Conservation (phyloP, 257 asterid genomes). For the Petunia secreta region DNA sequence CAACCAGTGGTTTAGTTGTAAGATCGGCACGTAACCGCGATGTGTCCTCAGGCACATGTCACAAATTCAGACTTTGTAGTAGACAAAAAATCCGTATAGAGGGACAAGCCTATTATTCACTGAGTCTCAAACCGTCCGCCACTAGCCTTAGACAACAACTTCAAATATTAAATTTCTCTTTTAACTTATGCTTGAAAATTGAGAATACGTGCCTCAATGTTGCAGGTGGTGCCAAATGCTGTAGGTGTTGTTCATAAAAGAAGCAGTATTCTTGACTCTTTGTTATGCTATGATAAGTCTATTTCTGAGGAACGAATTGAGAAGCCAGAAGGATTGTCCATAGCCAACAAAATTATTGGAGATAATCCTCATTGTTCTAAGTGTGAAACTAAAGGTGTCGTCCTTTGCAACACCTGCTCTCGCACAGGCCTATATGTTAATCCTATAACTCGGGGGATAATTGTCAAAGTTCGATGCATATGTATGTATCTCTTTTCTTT, state of each 20-base stretch:
- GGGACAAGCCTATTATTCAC: no score
- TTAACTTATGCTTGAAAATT: not conserved
- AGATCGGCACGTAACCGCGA: no score
- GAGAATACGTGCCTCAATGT: not conserved
- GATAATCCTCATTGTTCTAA: conserved; percentile 56
- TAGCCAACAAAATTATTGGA: conserved; percentile 61
- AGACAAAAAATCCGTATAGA: no score
- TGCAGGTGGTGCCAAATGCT: conserved; percentile 55
- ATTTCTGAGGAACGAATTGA: conserved; percentile 84
- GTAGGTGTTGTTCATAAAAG: conserved; percentile 47
- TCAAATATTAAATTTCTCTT: no score
- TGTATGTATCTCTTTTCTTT: conserved; percentile 46
- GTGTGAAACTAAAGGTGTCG: conserved; percentile 83
- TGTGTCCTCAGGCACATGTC: no score
- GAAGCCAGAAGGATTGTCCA: conserved; percentile 66
- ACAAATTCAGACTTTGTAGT: no score
- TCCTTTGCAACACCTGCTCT: conserved; percentile 80
- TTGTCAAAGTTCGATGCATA: conserved; percentile 92
- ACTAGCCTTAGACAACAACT: no score
- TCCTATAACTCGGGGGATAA: conserved; percentile 89
- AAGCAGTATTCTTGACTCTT: conserved; percentile 69
- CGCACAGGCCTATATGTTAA: conserved; percentile 92
- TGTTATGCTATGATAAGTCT: conserved; percentile 72
- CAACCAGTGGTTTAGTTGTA: no score
- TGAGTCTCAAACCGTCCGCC: no score